These are phyloP conservation scores for Penicillium occitanis DNA, from an alignment of 2,329 filamentous ascomycete species.

Conservation along the genomic window DNA sequence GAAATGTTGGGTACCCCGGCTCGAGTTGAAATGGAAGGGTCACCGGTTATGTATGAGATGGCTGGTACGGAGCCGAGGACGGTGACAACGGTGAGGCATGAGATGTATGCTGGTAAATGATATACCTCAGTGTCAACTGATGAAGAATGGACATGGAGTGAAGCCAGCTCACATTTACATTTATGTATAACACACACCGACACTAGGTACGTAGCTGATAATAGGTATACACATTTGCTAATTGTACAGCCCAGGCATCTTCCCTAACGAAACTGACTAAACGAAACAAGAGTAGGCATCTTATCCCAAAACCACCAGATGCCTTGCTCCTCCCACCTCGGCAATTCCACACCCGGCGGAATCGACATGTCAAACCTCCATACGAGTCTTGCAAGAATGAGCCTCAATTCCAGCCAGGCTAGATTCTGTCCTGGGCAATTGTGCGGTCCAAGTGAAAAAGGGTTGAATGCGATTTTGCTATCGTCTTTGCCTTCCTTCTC, in stretches of 20 bases:
- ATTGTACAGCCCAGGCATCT: not conserved
- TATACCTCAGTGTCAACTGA: not conserved
- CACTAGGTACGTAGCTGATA: not conserved
- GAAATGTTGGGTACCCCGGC: not conserved
- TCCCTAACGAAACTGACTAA: not conserved
- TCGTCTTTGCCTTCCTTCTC: not conserved
- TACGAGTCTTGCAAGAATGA: not conserved
- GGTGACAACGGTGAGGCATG: not conserved
- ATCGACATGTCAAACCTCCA: not conserved
- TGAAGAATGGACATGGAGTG: not conserved
- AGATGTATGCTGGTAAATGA: conserved; percentile 8
- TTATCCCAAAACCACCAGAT: not conserved
- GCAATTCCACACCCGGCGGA: not conserved
- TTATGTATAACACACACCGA: not conserved
- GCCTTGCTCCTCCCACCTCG: not conserved
- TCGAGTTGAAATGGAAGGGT: not conserved
- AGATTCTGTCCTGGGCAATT: not conserved
- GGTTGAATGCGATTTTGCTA: not conserved
- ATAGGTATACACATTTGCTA: not conserved
- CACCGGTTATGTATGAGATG: not conserved
- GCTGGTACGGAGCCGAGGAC: not conserved
- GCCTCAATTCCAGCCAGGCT: not conserved
- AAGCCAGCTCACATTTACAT: not conserved
- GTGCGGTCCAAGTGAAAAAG: not conserved
- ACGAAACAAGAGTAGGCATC: not conserved